A percentile compares a stretch with the other conserved stretches of the same genome.
Conservation (phyloP, 768 basidiomycete genomes). For the Boletus edulis region DNA sequence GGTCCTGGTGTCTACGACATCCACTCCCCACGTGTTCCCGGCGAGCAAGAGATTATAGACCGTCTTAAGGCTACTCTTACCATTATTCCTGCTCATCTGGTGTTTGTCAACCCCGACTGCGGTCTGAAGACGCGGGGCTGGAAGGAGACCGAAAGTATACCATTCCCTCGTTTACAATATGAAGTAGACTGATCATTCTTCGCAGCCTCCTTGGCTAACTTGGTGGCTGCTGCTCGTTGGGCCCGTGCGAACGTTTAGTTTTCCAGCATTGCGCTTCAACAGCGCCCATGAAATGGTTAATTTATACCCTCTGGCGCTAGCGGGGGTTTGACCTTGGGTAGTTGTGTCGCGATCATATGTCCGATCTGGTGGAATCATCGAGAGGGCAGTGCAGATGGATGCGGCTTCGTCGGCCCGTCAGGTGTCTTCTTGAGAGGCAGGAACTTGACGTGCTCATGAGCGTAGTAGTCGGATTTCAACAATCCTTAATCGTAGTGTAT, state of each 20-base stretch:
- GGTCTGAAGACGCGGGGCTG: conserved; percentile 98
- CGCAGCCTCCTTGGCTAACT: conserved; percentile 72
- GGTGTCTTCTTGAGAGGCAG: conserved; percentile 25
- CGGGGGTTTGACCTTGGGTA: conserved; percentile 49
- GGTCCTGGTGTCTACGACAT: conserved; percentile 99
- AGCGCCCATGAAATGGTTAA: conserved; percentile 76
- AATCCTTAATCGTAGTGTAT: conserved; percentile 50
- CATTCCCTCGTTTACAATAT: background rate
- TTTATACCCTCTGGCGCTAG: conserved; percentile 38
- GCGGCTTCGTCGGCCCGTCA: conserved; percentile 24
- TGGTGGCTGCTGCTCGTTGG: conserved; percentile 92
- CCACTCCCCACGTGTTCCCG: conserved; percentile 97
- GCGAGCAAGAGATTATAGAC: conserved; percentile 90
- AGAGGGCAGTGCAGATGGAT: conserved; percentile 17
- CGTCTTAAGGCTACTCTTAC: conserved; percentile 82
- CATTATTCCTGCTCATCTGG: conserved; percentile 75
- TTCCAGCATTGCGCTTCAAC: conserved; percentile 76
- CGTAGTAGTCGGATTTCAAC: conserved; percentile 75
- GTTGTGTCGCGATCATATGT: conserved; percentile 41
- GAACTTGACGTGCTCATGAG: conserved; percentile 32
- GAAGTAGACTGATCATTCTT: conserved; percentile 9
- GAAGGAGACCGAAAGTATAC: conserved; percentile 87
- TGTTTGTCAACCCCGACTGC: conserved; percentile 97
- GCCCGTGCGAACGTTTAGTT: conserved; percentile 79
- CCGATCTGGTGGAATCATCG: conserved; percentile 19